Evolutionary conservation across 2,329 filamentous ascomycete species (phyloP).

Genomic region (Cladosporium sphaerospermum): DNA sequence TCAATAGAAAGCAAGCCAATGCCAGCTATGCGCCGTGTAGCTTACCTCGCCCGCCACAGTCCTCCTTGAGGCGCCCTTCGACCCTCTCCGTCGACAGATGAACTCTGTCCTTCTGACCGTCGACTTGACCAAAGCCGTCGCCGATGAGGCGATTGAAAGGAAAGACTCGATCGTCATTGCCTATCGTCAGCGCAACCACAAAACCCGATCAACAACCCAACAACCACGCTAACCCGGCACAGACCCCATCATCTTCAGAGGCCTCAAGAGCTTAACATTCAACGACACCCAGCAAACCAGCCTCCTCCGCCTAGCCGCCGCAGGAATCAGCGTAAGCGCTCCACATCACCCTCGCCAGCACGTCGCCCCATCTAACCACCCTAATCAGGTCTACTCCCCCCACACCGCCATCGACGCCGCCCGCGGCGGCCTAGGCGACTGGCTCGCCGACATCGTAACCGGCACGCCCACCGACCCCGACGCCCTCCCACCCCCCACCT

Average conservation of each 20-base stretch:
- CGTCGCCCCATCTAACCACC: conserved; percentile 57
- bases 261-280: conserved; percentile 80
- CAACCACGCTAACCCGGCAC: conserved; percentile 13
- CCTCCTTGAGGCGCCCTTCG: conserved; percentile 62
- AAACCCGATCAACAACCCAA: too few species aligned
- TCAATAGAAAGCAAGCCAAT: not conserved
- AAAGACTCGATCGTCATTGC: conserved; percentile 75
- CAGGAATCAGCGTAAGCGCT: conserved; percentile 66
- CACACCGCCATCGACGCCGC: conserved; percentile 93
- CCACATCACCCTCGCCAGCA: conserved; percentile 92
- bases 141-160: conserved; percentile 76
- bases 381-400: conserved; percentile 66
- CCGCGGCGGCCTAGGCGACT: conserved; percentile 79
- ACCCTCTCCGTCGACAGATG: conserved; percentile 48
- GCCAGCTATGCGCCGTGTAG: not conserved
- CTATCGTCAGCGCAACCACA: conserved; percentile 60
- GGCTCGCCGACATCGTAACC: conserved; percentile 82
- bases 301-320: conserved; percentile 71
- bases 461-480: conserved; percentile 39
- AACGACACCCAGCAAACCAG: conserved; percentile 80
- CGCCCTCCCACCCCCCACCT: conserved; percentile 12
- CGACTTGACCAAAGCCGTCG: conserved; percentile 83
- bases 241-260: conserved; percentile 96
- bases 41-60: conserved; percentile 38
- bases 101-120: conserved; percentile 76